A percentile compares a stretch with the other conserved stretches of the same genome.
Evolutionary conservation across 225 moss, liverwort and hornwort species (phyloP).

Genomic region (Pseudisothecium myosuroides): DNA sequence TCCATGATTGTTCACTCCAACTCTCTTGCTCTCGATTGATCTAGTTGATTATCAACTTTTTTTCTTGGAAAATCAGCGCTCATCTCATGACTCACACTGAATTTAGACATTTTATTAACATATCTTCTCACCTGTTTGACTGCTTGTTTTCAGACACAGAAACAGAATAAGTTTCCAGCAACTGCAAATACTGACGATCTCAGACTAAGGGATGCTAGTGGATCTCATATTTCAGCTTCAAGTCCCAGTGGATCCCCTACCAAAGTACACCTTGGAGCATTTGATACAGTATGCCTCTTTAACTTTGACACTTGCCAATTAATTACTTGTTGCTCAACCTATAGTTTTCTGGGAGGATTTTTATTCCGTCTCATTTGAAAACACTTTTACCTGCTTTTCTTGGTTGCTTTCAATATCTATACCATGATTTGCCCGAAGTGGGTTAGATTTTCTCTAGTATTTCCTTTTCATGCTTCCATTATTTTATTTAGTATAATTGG

Average conservation of each 20-base stretch:
- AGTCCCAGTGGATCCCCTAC: not conserved
- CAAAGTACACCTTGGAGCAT: constrained; percentile 23
- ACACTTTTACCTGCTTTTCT: not conserved
- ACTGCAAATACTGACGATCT: not conserved
- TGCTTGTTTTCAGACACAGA: constrained; percentile 33
- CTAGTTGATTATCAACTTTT: not conserved
- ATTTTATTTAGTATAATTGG: not conserved
- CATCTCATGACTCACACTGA: not conserved
- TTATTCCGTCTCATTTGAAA: not conserved
- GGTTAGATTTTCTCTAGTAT: not conserved
- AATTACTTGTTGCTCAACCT: not conserved
- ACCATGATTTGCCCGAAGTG: not conserved
- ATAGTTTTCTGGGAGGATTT: not conserved
- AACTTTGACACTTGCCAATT: not conserved
- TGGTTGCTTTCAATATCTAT: not conserved
- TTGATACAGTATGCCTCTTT: constrained; percentile 27
- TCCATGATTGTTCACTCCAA: not conserved
- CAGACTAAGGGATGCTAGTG: not conserved
- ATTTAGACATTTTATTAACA: not conserved
- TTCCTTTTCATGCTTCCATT: not conserved
- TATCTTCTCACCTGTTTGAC: not conserved
- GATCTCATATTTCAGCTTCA: not conserved
- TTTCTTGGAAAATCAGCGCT: not conserved
- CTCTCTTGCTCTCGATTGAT: not conserved
- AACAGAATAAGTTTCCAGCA: not conserved